These are phyloP conservation scores for Nemania sp. DNA, from an alignment of 2,329 filamentous ascomycete genomes.

Conservation along the genomic window DNA sequence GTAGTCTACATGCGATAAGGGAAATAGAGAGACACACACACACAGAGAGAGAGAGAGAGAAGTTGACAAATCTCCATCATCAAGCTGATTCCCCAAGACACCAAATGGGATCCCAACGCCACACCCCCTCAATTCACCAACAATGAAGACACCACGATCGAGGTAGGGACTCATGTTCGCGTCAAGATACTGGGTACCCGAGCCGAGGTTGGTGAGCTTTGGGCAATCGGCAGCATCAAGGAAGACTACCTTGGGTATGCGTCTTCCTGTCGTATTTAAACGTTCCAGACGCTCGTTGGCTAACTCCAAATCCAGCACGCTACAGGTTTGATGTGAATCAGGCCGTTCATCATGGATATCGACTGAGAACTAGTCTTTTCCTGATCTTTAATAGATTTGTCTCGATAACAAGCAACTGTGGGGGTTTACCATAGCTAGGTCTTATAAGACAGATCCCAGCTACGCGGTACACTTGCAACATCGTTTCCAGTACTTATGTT, in stretches of 20 bases:
- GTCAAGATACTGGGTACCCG: constrained; percentile 93
- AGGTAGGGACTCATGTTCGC: constrained; percentile 89
- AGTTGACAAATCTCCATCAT: constrained; percentile 37
- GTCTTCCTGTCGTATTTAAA: constrained; percentile 6
- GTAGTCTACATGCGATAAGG: constrained; percentile 3
- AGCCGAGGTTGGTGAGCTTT: constrained; percentile 93
- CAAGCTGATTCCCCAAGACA: constrained; percentile 86
- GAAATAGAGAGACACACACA: constrained; percentile 16
- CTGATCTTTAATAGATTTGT: constrained; percentile 16
- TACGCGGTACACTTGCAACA: constrained; percentile 26
- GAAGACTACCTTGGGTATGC: constrained; percentile 72
- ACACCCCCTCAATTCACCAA: constrained; percentile 97
- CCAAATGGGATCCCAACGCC: constrained; percentile 93
- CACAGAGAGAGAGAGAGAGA: constrained; percentile 20
- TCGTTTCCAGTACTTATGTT: constrained; percentile 27
- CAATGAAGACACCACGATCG: constrained; percentile 90
- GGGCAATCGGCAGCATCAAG: constrained; percentile 96
- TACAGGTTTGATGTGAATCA: constrained; percentile 33
- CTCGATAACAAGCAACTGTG: constrained; percentile 18
- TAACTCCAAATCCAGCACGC: constrained; percentile 30
- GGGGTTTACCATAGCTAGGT: constrained; percentile 26
- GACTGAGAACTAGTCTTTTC: constrained; percentile 4
- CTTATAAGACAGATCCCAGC: constrained; percentile 27
- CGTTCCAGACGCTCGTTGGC: constrained; percentile 1
- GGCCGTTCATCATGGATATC: constrained; percentile 7